A percentile compares a stretch with the other conserved stretches of the same genome.
Conservation (phyloP, 306 rosid species). For the Castanopsis chinensis region DNA sequence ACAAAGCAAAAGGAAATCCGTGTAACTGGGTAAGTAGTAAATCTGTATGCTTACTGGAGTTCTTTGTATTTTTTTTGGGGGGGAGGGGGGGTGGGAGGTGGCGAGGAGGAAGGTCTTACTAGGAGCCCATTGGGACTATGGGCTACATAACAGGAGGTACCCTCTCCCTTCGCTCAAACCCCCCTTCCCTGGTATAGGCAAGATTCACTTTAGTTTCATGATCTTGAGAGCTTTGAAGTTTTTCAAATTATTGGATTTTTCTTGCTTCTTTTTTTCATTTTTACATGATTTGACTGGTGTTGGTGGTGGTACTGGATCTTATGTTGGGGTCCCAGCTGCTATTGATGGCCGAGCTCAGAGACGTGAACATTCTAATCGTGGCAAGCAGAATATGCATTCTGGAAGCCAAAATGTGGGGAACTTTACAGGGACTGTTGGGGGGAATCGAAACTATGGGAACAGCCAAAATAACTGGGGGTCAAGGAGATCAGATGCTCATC, state of each 20-base stretch:
- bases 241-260: background rate
- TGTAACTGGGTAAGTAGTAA: slow-evolving; percentile 76
- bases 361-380: slow-evolving; percentile 50
- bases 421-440: slow-evolving; percentile 50
- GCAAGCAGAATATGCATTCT: slow-evolving; percentile 57
- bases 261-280: background rate
- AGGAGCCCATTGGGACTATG: too few species aligned
- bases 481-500: slow-evolving; percentile 76
- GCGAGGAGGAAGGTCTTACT: too few species aligned
- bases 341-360: slow-evolving; percentile 55
- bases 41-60: slow-evolving; percentile 13
- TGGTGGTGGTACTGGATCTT: slow-evolving; percentile 51
- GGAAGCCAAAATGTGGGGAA: slow-evolving; percentile 41
- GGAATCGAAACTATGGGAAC: slow-evolving; percentile 65
- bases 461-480: slow-evolving; percentile 65
- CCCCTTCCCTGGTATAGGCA: too few species aligned
- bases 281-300: slow-evolving; percentile 13
- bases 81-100: too few species aligned
- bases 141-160: too few species aligned
- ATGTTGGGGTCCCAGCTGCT: slow-evolving; percentile 51
- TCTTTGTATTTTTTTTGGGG: background rate
- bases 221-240: background rate
- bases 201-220: background rate
- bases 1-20: slow-evolving; percentile 89
- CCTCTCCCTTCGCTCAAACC: too few species aligned